phyloP scores from a whole-genome alignment of 768 basidiomycete species.

The Russula dissimulans region DNA sequence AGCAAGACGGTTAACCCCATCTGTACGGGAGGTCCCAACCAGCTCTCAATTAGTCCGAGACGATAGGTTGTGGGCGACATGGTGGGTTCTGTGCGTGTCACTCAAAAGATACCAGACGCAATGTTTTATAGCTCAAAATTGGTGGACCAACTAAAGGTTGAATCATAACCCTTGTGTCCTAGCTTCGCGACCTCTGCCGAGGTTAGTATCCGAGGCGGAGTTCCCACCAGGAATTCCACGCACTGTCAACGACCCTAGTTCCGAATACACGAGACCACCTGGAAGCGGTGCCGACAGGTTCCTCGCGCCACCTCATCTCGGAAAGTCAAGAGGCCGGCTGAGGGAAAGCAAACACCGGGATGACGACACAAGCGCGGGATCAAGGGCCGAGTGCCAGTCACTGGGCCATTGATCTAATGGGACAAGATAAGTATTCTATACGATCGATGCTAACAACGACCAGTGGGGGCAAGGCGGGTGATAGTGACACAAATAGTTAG shows the following conservation, averaged over 20 bases:
- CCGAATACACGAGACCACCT: background rate
- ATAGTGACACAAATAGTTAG: constrained; percentile 2
- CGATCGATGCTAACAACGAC: constrained; percentile 15
- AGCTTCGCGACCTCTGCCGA: background rate
- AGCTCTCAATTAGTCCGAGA: background rate
- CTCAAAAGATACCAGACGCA: background rate
- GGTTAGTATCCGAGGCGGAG: constrained; percentile 9
- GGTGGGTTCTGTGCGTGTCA: constrained; percentile 2
- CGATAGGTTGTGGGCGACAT: background rate
- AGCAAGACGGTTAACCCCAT: background rate
- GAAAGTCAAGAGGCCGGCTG: constrained; percentile 9
- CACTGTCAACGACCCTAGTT: constrained; percentile 10
- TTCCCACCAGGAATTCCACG: constrained; percentile 16
- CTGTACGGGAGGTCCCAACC: background rate
- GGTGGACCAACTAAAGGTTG: background rate
- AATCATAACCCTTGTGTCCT: constrained; percentile 3
- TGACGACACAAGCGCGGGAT: background rate
- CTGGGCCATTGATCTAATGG: constrained; percentile 11
- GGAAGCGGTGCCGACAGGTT: constrained; percentile 10
- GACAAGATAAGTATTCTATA: constrained; percentile 16
- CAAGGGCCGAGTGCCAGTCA: constrained; percentile 1
- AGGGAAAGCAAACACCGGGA: constrained; percentile 4
- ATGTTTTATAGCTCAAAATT: constrained; percentile 6
- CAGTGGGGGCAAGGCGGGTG: background rate
- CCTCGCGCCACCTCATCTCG: constrained; percentile 10